Percentiles rank a stretch among this genome's conserved stretches.
Conservation (phyloP, 140 eudicot species). For the Flaveria floridana region DNA sequence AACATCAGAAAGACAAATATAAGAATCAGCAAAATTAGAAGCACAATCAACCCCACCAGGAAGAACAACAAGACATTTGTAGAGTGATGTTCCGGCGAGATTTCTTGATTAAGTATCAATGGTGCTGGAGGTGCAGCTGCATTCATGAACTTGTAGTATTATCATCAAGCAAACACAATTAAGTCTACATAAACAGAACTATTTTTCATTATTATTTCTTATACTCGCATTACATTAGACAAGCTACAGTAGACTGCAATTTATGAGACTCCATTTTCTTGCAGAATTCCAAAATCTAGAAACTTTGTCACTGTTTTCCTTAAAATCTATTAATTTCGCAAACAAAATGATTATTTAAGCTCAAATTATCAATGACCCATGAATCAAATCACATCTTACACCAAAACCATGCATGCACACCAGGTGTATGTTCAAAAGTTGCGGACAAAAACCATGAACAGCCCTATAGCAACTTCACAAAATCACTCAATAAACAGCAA, state of each 20-base stretch:
- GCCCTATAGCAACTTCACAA: neutral
- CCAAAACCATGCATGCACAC: slow-evolving; percentile 21
- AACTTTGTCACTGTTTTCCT: no score
- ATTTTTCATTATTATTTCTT: neutral
- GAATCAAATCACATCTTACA: neutral
- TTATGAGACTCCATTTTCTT: no score
- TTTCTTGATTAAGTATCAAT: slow-evolving; percentile 29
- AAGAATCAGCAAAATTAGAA: slow-evolving; percentile 46
- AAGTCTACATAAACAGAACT: neutral
- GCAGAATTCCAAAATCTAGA: no score
- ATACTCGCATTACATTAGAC: neutral
- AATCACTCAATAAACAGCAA: slow-evolving; percentile 10
- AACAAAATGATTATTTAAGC: neutral
- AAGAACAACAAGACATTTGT: slow-evolving; percentile 41
- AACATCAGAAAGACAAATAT: slow-evolving; percentile 42
- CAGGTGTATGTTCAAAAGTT: slow-evolving; percentile 16
- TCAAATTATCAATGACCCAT: slow-evolving; percentile 1
- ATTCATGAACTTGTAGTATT: slow-evolving; percentile 9
- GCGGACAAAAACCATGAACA: neutral
- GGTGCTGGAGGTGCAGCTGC: slow-evolving; percentile 48
- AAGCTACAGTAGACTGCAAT: neutral
- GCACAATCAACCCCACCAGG: slow-evolving; percentile 56
- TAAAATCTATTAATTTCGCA: neutral
- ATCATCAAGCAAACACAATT: neutral
- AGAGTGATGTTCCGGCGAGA: slow-evolving; percentile 32